phyloP scores from a whole-genome alignment of 108 stramenopile species.

The Aurantiochytrium sp. region DNA sequence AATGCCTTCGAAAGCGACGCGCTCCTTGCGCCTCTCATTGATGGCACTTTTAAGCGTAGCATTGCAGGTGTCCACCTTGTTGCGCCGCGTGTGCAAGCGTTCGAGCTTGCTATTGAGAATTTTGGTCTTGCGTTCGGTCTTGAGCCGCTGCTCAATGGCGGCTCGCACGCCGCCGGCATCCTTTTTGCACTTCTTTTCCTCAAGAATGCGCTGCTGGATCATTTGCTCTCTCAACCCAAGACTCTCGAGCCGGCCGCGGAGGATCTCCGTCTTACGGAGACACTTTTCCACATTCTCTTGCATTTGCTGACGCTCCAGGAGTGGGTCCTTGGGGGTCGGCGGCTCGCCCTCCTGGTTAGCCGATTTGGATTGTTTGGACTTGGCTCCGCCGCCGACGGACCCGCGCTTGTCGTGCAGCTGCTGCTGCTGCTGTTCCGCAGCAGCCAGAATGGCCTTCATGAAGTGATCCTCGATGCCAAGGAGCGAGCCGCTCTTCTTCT shows the following conservation, averaged over 20 bases:
- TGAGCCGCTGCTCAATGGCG: background rate
- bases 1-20: background rate
- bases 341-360: background rate
- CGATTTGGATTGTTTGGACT: background rate
- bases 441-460: background rate
- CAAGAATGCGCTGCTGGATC: slow-evolving; percentile 13
- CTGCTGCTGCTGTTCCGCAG: background rate
- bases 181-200: background rate
- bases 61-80: background rate
- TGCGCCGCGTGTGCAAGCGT: background rate
- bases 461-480: background rate
- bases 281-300: slow-evolving; percentile 14
- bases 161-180: background rate
- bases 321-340: background rate
- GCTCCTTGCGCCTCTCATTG: background rate
- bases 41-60: background rate
- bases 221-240: background rate
- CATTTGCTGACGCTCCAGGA: background rate
- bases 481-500: background rate
- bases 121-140: background rate
- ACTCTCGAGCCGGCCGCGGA: background rate
- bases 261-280: background rate
- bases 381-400: background rate
- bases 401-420: background rate
- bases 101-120: background rate